Percentiles rank a stretch among this genome's conserved stretches.
Evolutionary conservation across 2,329 filamentous ascomycete genomes (phyloP).

Genomic region (Diaporthe humulicola): DNA sequence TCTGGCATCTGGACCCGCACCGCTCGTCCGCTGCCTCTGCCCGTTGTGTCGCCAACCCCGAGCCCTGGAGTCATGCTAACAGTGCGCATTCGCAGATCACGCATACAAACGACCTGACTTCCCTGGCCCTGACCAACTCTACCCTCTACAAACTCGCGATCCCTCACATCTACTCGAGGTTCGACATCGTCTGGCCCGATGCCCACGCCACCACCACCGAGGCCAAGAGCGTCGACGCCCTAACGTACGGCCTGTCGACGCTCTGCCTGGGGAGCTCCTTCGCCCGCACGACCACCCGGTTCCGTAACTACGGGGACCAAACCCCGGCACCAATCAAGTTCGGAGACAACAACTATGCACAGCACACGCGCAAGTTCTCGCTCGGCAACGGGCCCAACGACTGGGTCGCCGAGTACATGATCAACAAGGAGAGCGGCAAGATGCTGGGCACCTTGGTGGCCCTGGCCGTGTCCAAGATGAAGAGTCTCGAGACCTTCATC

Average conservation of each 20-base stretch:
- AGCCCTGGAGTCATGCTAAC: slow-evolving; percentile 17
- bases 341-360: slow-evolving; percentile 76
- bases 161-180: slow-evolving; percentile 85
- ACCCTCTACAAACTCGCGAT: slow-evolving; percentile 81
- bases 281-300: slow-evolving; percentile 53
- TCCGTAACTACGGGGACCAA: slow-evolving; percentile 46
- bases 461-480: slow-evolving; percentile 84
- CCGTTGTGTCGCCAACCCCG: slow-evolving; percentile 7
- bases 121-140: slow-evolving; percentile 83
- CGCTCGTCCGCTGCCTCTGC: slow-evolving; percentile 17
- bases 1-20: slow-evolving; percentile 7
- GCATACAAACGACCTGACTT: slow-evolving; percentile 85
- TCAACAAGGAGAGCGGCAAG: slow-evolving; percentile 86
- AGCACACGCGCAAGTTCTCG: slow-evolving; percentile 85
- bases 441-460: slow-evolving; percentile 89
- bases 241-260: slow-evolving; percentile 86
- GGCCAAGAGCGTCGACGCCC: slow-evolving; percentile 81
- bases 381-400: slow-evolving; percentile 84
- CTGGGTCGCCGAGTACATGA: slow-evolving; percentile 86
- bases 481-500: slow-evolving; percentile 83
- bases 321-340: slow-evolving; percentile 47
- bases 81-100: slow-evolving; percentile 68
- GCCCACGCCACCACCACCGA: slow-evolving; percentile 73
- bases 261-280: slow-evolving; percentile 76
- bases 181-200: slow-evolving; percentile 92